Conservation (phyloP, 164 flowering plant genomes). For the Buxus sempervirens region DNA sequence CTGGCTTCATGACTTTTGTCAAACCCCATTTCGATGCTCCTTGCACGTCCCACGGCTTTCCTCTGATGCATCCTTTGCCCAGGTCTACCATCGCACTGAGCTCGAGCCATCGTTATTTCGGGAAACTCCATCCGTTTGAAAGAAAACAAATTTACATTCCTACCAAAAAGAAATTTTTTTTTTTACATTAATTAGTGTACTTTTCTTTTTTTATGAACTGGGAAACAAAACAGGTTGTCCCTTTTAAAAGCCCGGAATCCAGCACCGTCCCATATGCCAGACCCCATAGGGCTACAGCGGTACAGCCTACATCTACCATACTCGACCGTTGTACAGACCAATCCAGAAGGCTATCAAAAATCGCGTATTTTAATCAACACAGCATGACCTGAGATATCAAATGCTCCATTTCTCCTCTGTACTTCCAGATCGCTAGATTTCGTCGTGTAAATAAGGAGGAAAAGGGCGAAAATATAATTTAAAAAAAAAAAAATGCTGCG, state of each 20-base stretch:
- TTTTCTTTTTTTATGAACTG: not conserved
- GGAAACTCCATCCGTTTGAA: too few relatives aligned
- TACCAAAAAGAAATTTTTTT: too few relatives aligned
- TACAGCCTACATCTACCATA: conserved; percentile 9
- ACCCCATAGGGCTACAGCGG: conserved; percentile 5
- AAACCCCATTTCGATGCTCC: too few relatives aligned
- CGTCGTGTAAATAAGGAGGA: not conserved
- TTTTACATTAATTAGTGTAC: not conserved
- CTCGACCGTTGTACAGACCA: conserved; percentile 26
- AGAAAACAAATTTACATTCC: too few relatives aligned
- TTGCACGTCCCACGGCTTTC: too few relatives aligned
- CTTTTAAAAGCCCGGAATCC: conserved; percentile 28
- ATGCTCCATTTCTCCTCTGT: not conserved
- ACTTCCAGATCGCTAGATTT: not conserved
- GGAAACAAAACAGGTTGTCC: conserved; percentile 20
- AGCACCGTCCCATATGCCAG: conserved; percentile 15
- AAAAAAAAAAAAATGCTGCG: conserved; percentile 72
- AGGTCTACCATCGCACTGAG: too few relatives aligned
- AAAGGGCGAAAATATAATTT: too few relatives aligned
- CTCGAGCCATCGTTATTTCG: too few relatives aligned
- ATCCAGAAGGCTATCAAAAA: conserved; percentile 8
- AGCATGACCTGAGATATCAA: not conserved
- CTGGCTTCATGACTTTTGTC: too few relatives aligned
- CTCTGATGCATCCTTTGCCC: too few relatives aligned
- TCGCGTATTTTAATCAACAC: not conserved